Conservation (phyloP, 139 green algal genomes). For the Ettlia oleoabundans region DNA sequence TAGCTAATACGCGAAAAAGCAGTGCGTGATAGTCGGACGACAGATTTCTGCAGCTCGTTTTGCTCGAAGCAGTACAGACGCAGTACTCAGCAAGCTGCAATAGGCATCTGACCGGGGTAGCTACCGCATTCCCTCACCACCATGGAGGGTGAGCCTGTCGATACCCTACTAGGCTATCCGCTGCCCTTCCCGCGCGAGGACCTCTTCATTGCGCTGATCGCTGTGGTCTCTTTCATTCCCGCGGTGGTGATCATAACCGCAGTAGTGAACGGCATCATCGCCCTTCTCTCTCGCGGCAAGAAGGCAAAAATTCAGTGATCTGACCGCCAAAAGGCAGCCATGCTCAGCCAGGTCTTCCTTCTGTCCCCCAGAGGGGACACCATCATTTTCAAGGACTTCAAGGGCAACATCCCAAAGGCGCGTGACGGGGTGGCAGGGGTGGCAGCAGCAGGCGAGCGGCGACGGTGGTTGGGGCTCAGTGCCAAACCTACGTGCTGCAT, state of each 20-base stretch:
- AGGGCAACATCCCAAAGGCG: slow-evolving; percentile 87
- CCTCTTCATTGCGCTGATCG: slow-evolving; percentile 49
- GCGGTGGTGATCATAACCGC: slow-evolving; percentile 52
- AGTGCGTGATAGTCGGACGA: too few relatives aligned
- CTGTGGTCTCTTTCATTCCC: slow-evolving; percentile 60
- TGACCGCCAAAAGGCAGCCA: not conserved
- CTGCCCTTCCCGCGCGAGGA: slow-evolving; percentile 60
- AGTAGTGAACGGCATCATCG: slow-evolving; percentile 18
- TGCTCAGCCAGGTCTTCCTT: slow-evolving; percentile 87
- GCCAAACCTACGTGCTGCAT: too few relatives aligned
- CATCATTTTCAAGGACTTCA: slow-evolving; percentile 92
- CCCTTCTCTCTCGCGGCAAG: slow-evolving; percentile 7
- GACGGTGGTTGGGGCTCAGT: too few relatives aligned
- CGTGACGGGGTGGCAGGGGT: not conserved
- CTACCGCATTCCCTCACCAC: too few relatives aligned
- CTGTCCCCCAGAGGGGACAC: slow-evolving; percentile 89
- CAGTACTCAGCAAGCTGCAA: not conserved
- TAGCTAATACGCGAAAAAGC: not conserved
- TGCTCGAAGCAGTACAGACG: not conserved
- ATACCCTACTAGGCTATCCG: slow-evolving; percentile 50
- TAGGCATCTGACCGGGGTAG: not conserved
- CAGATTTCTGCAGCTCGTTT: too few relatives aligned
- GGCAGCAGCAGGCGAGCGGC: not conserved
- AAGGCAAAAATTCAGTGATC: slow-evolving; percentile 8
- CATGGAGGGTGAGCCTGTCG: not conserved